These are phyloP conservation scores for Artemisia tridentata DNA, from an alignment of 129 eudicot genomes.

Conservation along the genomic window DNA sequence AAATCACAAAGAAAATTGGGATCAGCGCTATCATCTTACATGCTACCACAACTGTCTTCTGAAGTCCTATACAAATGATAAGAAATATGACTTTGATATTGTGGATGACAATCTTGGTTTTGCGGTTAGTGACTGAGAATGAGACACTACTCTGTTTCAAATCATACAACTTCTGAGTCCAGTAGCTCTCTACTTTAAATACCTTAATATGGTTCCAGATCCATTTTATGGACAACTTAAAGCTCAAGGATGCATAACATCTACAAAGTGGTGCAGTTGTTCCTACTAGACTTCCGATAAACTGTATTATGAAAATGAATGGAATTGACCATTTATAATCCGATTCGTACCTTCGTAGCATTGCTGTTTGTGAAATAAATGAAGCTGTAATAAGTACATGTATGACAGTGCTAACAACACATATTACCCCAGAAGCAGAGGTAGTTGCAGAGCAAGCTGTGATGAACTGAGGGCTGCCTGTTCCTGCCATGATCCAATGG, in stretches of 20 bases:
- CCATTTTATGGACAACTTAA: not conserved
- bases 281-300: slow-evolving; percentile 3
- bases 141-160: slow-evolving; percentile 25
- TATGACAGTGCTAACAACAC: no score
- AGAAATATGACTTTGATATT: slow-evolving; percentile 11
- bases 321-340: not conserved
- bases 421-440: no score
- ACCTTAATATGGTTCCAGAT: not conserved
- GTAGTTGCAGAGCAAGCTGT: not conserved
- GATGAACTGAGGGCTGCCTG: not conserved
- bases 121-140: not conserved
- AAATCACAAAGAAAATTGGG: not conserved
- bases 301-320: slow-evolving; percentile 5
- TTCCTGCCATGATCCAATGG: not conserved
- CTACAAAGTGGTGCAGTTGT: slow-evolving; percentile 9
- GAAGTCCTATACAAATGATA: slow-evolving; percentile 2
- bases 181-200: slow-evolving; percentile 27
- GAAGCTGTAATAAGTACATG: no score
- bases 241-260: slow-evolving; percentile 15
- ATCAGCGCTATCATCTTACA: not conserved
- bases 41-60: slow-evolving; percentile 3
- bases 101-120: slow-evolving; percentile 15
- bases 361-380: no score
- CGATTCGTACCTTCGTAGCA: no score
- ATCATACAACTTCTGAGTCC: slow-evolving; percentile 27